Conservation (phyloP, 352 stramenopile genomes). For the Pythium sp. region DNA sequence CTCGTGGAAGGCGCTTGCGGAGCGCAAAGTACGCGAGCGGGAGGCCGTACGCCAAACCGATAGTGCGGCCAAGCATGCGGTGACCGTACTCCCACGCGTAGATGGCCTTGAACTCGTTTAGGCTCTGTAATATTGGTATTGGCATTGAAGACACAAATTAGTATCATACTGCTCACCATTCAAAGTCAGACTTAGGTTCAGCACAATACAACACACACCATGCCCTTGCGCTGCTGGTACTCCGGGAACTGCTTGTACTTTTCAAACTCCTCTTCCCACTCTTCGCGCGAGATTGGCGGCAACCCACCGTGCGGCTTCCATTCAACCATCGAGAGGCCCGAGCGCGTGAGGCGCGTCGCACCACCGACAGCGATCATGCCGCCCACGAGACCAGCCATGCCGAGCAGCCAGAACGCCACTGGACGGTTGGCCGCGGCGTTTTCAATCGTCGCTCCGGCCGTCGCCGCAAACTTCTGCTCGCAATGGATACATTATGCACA, state of each 20-base stretch:
- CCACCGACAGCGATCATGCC: constrained; percentile 98
- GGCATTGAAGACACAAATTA: neutral
- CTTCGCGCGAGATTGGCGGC: constrained; percentile 88
- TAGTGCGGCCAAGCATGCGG: constrained; percentile 95
- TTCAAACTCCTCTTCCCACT: constrained; percentile 97
- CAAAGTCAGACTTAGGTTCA: neutral
- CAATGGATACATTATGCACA: constrained; percentile 16
- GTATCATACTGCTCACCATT: neutral
- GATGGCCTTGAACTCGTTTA: constrained; percentile 99
- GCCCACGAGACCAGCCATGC: constrained; percentile 92
- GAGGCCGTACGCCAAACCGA: constrained; percentile 92
- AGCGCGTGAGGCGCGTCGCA: constrained; percentile 96
- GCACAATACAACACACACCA: constrained; percentile 37
- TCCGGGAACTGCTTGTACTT: constrained; percentile 99
- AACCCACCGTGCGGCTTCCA: constrained; percentile 95
- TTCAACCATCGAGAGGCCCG: constrained; percentile 95
- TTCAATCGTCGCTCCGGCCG: constrained; percentile 63
- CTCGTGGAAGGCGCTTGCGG: constrained; percentile 70
- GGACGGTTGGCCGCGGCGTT: constrained; percentile 82
- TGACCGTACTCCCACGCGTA: constrained; percentile 97
- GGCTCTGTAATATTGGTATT: constrained; percentile 52
- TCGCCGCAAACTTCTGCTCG: constrained; percentile 43
- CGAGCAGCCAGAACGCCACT: constrained; percentile 94
- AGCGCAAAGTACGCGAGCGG: constrained; percentile 93
- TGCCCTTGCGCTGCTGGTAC: constrained; percentile 94